These are phyloP conservation scores for Dacryopinax primogenitus DNA, from an alignment of 768 basidiomycete genomes.

Conservation along the genomic window DNA sequence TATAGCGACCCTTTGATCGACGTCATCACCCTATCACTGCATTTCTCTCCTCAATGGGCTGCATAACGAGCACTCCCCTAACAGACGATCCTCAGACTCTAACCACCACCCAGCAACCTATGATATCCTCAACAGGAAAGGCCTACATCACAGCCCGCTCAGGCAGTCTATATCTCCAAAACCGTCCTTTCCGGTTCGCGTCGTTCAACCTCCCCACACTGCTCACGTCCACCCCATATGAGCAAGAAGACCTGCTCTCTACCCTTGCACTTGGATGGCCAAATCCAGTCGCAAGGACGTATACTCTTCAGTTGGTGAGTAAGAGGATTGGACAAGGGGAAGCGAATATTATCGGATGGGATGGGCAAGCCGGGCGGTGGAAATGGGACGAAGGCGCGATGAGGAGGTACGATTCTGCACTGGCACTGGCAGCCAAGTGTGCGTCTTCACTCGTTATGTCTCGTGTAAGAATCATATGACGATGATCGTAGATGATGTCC, in stretches of 20 bases:
- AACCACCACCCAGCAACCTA: not conserved
- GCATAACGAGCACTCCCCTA: too few species aligned
- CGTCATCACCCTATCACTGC: too few species aligned
- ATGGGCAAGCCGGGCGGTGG: conserved; percentile 16
- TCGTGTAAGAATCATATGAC: not conserved
- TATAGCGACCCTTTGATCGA: too few species aligned
- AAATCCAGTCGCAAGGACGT: conserved; percentile 17
- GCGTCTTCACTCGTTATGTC: not conserved
- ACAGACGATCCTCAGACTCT: too few species aligned
- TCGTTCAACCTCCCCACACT: conserved; percentile 20
- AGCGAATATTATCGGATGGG: conserved; percentile 20
- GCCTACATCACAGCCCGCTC: not conserved
- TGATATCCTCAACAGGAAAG: not conserved
- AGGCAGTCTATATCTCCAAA: not conserved
- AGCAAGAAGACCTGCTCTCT: conserved; percentile 18
- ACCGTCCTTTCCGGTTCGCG: conserved; percentile 18
- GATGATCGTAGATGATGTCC: conserved; percentile 11
- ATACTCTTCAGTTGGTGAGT: conserved; percentile 17
- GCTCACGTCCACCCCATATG: conserved; percentile 16
- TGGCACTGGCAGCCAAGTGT: conserved; percentile 13
- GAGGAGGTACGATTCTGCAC: conserved; percentile 14
- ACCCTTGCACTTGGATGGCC: conserved; percentile 7
- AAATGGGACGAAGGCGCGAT: conserved; percentile 16
- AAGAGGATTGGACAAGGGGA: not conserved
- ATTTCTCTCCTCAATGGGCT: too few species aligned